These are phyloP conservation scores for Zymoseptoria ardabiliae DNA, from an alignment of 2,329 filamentous ascomycete species.

Conservation along the genomic window DNA sequence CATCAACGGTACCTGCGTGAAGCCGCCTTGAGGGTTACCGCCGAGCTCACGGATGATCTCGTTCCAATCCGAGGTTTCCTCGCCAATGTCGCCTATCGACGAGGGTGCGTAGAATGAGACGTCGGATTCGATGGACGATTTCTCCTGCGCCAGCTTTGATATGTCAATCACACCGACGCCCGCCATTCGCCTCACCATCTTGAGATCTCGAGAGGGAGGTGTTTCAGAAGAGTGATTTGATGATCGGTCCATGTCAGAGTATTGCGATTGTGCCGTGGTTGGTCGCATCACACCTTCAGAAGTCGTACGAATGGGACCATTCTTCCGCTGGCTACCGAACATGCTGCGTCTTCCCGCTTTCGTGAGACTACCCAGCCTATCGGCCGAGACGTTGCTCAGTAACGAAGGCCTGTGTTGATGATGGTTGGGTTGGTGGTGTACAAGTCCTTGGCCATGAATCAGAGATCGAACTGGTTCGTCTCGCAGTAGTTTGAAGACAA, in stretches of 20 bases:
- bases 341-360: slow-evolving; percentile 41
- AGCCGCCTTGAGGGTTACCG: slow-evolving; percentile 64
- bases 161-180: slow-evolving; percentile 73
- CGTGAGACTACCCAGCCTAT: slow-evolving; percentile 17
- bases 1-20: slow-evolving; percentile 42
- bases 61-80: slow-evolving; percentile 61
- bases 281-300: slow-evolving; percentile 17
- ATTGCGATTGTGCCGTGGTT: slow-evolving; percentile 21
- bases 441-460: slow-evolving; percentile 17
- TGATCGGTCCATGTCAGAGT: slow-evolving; percentile 14
- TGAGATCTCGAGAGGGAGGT: slow-evolving; percentile 30
- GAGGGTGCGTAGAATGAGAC: slow-evolving; percentile 69
- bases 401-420: slow-evolving; percentile 11
- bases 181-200: slow-evolving; percentile 58
- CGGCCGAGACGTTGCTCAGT: slow-evolving; percentile 10
- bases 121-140: slow-evolving; percentile 16
- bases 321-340: slow-evolving; percentile 60
- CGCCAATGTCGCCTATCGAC: slow-evolving; percentile 37
- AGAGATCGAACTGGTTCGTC: slow-evolving; percentile 38
- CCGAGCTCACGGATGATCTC: slow-evolving; percentile 66
- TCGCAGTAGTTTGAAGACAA: slow-evolving; percentile 73
- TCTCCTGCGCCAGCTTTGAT: slow-evolving; percentile 39
- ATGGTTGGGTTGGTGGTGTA: slow-evolving; percentile 13
- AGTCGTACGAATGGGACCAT: slow-evolving; percentile 12
- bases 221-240: slow-evolving; percentile 1